phyloP scores from a whole-genome alignment of 192 early-diverging fungal genomes.

The Backusella morwellensis region DNA sequence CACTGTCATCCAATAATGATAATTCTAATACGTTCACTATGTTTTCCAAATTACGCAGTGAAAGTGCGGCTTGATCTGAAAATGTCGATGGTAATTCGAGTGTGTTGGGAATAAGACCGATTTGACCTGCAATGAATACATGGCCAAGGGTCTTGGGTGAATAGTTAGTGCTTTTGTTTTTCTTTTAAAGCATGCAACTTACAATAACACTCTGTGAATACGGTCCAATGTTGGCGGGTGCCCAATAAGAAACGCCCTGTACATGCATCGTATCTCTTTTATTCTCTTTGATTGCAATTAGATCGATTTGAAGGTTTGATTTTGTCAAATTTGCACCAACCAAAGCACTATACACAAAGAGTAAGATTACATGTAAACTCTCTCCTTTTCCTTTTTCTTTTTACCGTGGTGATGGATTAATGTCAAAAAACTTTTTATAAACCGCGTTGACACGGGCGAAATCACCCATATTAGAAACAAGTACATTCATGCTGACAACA shows the following conservation, averaged over 20 bases:
- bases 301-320: constrained; percentile 63
- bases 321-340: constrained; percentile 50
- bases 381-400: background rate
- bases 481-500: constrained; percentile 66
- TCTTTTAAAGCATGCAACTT: constrained; percentile 3
- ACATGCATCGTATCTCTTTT: constrained; percentile 69
- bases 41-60: constrained; percentile 52
- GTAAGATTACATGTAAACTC: background rate
- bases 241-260: constrained; percentile 87
- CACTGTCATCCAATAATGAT: constrained; percentile 35
- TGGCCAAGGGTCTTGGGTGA: constrained; percentile 48
- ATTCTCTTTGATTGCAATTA: constrained; percentile 42
- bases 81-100: constrained; percentile 57
- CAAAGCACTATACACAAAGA: constrained; percentile 49
- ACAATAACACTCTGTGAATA: constrained; percentile 74
- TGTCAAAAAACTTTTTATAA: constrained; percentile 67
- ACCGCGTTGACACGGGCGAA: constrained; percentile 62
- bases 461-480: constrained; percentile 61
- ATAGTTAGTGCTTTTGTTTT: background rate
- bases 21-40: constrained; percentile 42
- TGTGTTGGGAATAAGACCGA: constrained; percentile 66
- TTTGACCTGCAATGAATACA: constrained; percentile 76
- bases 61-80: constrained; percentile 47
- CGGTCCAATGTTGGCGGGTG: constrained; percentile 86
- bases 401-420: constrained; percentile 76